Base-by-base conservation (phyloP, 169 alveolate species). In the Theileria sp. region DNA sequence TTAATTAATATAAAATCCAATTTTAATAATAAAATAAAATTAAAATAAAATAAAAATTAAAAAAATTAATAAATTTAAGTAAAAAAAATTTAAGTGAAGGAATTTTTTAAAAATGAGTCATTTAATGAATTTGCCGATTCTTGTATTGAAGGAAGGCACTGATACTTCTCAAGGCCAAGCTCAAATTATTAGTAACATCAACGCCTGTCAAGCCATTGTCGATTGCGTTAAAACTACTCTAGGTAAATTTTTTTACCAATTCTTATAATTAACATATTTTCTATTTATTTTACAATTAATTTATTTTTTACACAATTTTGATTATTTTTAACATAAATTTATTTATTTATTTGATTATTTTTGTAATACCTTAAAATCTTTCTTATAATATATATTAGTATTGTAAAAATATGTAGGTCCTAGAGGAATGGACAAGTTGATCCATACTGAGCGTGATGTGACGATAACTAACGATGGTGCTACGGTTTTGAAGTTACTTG, bases 391-490 rank as follows among this genome's bases (percentile, higher is more conserved):
- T n/a, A n/a, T n/a, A n/a, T n/a, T n/a, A n/a, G n/a, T n/a, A n/a
- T n/a, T n/a, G n/a, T n/a, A n/a, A n/a, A n/a, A n/a, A n/a, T n/a
- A n/a, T n/a, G 28, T 71, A 88, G 99, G 99, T 4, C 99, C 99
- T 7, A 84, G 98, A 56, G 99, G 99, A 66, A 97, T 97, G 99
- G 99, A 98, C 87, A 98, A 98, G 85, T 88, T 98, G 86, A 97
- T 98, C 7, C 97, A 96, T 68, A 87, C 88, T 10, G 97, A 92
- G 13, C 86, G 85, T 44, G 94, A 94, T 58, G 94, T 86, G 9
- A 97, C 99, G 10, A 96, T 98, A 74, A 96, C 99, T 21, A 98
- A 98, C 86, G 99, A 98, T 86, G 99, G 99, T 17, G 99, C 99
- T n/a, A 98, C 99, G 10, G 98, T 98, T 58, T 91, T 97, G 87